Conservation (phyloP, 345 rosid genomes). For the Sisymbrium irio region DNA sequence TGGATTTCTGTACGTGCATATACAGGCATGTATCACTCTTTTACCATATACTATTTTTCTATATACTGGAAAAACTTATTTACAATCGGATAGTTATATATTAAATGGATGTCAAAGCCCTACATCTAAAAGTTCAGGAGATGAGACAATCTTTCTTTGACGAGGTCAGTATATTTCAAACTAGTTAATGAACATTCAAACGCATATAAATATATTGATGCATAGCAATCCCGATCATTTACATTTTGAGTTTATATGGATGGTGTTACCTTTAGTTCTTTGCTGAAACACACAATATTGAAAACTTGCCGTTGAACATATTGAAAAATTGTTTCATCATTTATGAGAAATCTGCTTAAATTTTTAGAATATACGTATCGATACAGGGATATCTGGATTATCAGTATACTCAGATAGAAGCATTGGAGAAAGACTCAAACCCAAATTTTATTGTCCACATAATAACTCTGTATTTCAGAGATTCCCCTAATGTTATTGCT, state of each 20-base stretch:
- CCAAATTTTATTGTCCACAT: constrained; percentile 9
- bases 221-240: background rate
- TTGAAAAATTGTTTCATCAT: background rate
- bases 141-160: constrained; percentile 34
- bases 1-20: background rate
- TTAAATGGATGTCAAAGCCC: constrained; percentile 14
- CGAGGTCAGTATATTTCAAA: constrained; percentile 25
- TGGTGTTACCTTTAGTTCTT: background rate
- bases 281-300: background rate
- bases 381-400: constrained; percentile 23
- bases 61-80: background rate
- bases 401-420: constrained; percentile 30
- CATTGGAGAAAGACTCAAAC: background rate
- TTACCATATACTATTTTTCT: background rate
- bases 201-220: background rate
- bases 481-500: constrained; percentile 31
- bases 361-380: background rate
- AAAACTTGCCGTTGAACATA: background rate
- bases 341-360: background rate
- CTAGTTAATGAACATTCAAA: background rate
- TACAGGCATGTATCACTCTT: background rate
- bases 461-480: constrained; percentile 34
- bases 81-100: background rate
- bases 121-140: constrained; percentile 23
- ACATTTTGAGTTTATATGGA: background rate